A percentile compares a stretch with the other conserved stretches of the same genome.
Conservation (phyloP, 257 asterid genomes). For the Solanum corneliomulleri region DNA sequence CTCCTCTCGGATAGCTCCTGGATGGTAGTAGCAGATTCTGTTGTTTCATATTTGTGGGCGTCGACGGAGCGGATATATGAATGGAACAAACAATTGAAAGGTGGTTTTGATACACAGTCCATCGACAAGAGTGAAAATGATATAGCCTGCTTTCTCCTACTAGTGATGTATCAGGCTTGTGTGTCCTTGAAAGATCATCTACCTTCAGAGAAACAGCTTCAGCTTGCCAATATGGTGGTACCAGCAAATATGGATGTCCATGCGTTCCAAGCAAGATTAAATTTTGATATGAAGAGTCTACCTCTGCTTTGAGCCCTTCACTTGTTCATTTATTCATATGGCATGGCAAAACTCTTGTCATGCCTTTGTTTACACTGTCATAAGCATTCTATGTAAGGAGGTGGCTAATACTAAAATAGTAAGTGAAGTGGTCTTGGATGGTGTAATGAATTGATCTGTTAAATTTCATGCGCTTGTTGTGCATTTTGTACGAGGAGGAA, state of each 20-base stretch:
- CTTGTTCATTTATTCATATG: not conserved
- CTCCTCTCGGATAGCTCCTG: conserved; percentile 39
- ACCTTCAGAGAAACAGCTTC: conserved; percentile 57
- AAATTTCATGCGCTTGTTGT: not conserved
- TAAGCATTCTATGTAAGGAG: too few relatives aligned
- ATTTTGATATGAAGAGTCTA: not conserved
- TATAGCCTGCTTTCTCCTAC: conserved; percentile 28
- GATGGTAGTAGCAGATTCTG: conserved; percentile 48
- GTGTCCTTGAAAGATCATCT: conserved; percentile 41
- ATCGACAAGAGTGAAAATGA: conserved; percentile 46
- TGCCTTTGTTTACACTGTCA: not conserved
- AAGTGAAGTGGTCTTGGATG: not conserved
- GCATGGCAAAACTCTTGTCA: not conserved
- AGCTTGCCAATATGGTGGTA: conserved; percentile 56
- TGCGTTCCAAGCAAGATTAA: not conserved
- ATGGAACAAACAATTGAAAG: conserved; percentile 23
- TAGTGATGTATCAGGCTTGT: conserved; percentile 54
- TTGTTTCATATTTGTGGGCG: conserved; percentile 36
- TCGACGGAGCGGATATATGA: conserved; percentile 47
- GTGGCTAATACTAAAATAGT: not conserved
- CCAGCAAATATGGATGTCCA: not conserved
- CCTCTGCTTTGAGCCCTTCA: not conserved
- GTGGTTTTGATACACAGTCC: conserved; percentile 16
- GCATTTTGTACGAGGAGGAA: not conserved
- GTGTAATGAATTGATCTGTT: not conserved